A percentile compares a stretch with the other conserved stretches of the same genome.
These are phyloP conservation scores for Salix dunnii DNA, from an alignment of 345 rosid species.

Conservation along the genomic window DNA sequence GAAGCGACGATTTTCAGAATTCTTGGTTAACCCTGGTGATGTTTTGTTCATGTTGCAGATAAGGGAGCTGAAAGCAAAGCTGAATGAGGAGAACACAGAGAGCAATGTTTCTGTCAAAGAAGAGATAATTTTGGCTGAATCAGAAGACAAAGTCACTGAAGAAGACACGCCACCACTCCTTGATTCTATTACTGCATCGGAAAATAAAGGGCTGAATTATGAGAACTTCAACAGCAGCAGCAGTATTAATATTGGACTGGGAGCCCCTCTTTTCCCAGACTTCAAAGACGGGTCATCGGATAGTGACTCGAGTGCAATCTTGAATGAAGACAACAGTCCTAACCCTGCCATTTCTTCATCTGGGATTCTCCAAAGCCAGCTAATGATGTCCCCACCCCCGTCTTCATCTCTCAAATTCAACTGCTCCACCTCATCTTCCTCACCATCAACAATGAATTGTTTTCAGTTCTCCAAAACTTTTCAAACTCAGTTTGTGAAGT, in stretches of 20 bases:
- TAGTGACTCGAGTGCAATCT: constrained; percentile 80
- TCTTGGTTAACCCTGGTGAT: not conserved
- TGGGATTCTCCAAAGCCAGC: constrained; percentile 33
- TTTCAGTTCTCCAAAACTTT: constrained; percentile 21
- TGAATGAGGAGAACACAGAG: constrained; percentile 49
- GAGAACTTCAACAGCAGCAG: constrained; percentile 37
- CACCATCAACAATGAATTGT: constrained; percentile 17
- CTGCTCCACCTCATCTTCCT: constrained; percentile 20
- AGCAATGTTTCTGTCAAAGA: constrained; percentile 64
- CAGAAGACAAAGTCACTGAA: constrained; percentile 22
- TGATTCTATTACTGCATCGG: constrained; percentile 30
- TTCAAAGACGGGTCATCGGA: constrained; percentile 77
- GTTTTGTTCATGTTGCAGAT: constrained; percentile 40
- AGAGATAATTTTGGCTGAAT: constrained; percentile 45
- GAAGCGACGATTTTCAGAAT: not conserved
- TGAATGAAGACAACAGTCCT: constrained; percentile 75
- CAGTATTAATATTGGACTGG: constrained; percentile 2
- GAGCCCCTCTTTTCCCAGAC: constrained; percentile 42
- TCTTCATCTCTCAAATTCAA: constrained; percentile 12
- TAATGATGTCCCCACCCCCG: constrained; percentile 27
- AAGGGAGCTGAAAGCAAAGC: constrained; percentile 67
- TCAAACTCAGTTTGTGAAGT: constrained; percentile 60
- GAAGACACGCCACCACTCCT: constrained; percentile 23
- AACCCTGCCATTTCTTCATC: constrained; percentile 46
- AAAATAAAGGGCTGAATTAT: constrained; percentile 32